phyloP scores from a whole-genome alignment of 176 grass and related monocot species.

The Canna indica region DNA sequence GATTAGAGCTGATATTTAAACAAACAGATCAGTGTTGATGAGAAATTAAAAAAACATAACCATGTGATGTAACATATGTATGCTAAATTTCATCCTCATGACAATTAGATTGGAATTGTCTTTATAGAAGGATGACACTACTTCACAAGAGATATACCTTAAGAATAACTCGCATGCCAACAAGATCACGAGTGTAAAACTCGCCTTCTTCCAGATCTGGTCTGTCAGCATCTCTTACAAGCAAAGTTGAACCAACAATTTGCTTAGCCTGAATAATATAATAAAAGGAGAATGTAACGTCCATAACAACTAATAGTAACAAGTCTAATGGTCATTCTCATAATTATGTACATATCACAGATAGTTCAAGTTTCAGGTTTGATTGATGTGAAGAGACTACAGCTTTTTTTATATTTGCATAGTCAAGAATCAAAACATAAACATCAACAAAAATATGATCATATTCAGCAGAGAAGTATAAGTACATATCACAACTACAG shows the following conservation, averaged over 20 bases:
- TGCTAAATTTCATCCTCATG: background rate
- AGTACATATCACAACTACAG: background rate
- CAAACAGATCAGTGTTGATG: background rate
- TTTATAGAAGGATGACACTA: background rate
- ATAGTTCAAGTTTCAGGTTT: too few relatives aligned
- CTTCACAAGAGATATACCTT: slow-evolving; percentile 38
- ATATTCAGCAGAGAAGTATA: background rate
- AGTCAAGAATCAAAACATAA: background rate
- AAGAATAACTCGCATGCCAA: slow-evolving; percentile 76
- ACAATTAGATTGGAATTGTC: background rate
- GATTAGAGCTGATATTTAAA: too few relatives aligned
- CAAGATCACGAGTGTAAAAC: slow-evolving; percentile 69
- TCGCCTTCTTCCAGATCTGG: slow-evolving; percentile 66
- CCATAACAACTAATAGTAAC: background rate
- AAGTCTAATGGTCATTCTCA: background rate
- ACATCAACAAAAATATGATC: background rate
- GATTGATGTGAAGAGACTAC: background rate
- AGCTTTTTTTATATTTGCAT: background rate
- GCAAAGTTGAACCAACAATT: slow-evolving; percentile 72
- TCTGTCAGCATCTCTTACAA: slow-evolving; percentile 53
- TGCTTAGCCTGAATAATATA: slow-evolving; percentile 45
- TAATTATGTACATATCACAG: background rate
- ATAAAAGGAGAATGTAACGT: background rate
- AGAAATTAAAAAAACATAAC: background rate
- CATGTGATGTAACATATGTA: background rate